Conservation (phyloP, 305 asterid species). For the Striga hermonthica region DNA sequence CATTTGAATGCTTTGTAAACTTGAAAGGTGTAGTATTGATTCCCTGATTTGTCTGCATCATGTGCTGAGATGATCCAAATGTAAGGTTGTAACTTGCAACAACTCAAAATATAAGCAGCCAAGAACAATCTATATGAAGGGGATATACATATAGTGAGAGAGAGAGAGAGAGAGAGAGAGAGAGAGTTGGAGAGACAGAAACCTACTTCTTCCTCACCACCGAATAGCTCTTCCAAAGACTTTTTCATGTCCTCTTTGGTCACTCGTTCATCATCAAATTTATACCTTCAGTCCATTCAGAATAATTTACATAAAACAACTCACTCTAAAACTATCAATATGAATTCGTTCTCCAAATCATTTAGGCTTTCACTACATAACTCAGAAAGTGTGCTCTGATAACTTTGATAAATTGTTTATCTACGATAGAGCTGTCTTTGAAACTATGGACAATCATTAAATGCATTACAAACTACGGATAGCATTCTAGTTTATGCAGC, state of each 20-base stretch:
- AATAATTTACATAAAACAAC: slow-evolving; percentile 27
- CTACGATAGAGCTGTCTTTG: not conserved
- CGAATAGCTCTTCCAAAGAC: slow-evolving; percentile 58
- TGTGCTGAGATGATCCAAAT: slow-evolving; percentile 33
- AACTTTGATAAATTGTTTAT: slow-evolving; percentile 18
- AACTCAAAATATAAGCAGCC: slow-evolving; percentile 23
- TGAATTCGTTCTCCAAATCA: slow-evolving; percentile 19
- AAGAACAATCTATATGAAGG: slow-evolving; percentile 10
- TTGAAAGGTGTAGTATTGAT: slow-evolving; percentile 44
- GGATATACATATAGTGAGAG: not conserved
- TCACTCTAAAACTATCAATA: not conserved
- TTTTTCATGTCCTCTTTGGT: slow-evolving; percentile 58
- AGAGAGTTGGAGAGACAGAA: slow-evolving; percentile 19
- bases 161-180: not conserved
- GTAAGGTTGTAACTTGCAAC: slow-evolving; percentile 22
- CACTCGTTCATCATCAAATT: slow-evolving; percentile 64
- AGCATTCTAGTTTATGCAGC: slow-evolving; percentile 10
- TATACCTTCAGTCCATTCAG: slow-evolving; percentile 45
- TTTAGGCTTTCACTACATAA: slow-evolving; percentile 6
- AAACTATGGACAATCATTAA: slow-evolving; percentile 20
- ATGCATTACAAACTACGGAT: slow-evolving; percentile 4
- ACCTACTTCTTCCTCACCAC: slow-evolving; percentile 59
- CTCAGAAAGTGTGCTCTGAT: slow-evolving; percentile 11
- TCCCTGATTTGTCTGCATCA: slow-evolving; percentile 53
- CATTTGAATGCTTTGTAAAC: slow-evolving; percentile 59